A percentile compares a stretch with the other conserved stretches of the same genome.
phyloP scores from a whole-genome alignment of 306 rosid species.

The Quercus gilva region DNA sequence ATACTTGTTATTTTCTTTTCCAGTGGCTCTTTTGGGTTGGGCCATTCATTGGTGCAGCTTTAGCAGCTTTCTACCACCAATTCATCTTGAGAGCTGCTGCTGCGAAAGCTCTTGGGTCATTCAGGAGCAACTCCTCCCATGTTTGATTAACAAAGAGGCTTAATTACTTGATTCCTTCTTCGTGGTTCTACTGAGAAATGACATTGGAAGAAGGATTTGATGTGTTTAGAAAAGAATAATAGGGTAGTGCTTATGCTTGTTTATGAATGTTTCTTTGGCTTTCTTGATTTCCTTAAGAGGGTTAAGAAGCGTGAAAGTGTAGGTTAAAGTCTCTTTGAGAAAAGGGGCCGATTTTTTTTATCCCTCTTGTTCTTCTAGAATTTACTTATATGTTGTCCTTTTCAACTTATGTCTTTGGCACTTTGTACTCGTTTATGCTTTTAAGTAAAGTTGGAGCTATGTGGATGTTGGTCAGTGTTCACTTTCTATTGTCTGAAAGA shows the following conservation, averaged over 20 bases:
- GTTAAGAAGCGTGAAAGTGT: slow-evolving; percentile 24
- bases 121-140: slow-evolving; percentile 70
- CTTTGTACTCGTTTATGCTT: slow-evolving; percentile 19
- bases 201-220: slow-evolving; percentile 22
- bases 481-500: not conserved
- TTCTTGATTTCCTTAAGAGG: not conserved
- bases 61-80: slow-evolving; percentile 95
- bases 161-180: not conserved
- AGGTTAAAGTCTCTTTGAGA: slow-evolving; percentile 36
- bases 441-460: not conserved
- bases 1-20: slow-evolving; percentile 4
- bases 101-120: slow-evolving; percentile 82
- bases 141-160: slow-evolving; percentile 27
- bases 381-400: slow-evolving; percentile 33
- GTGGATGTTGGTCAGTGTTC: not conserved
- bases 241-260: slow-evolving; percentile 21
- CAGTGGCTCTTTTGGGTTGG: slow-evolving; percentile 99
- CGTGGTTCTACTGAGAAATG: slow-evolving; percentile 15
- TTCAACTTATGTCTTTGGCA: slow-evolving; percentile 20
- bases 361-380: slow-evolving; percentile 24
- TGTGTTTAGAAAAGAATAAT: slow-evolving; percentile 3
- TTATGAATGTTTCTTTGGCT: not conserved
- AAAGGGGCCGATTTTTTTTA: slow-evolving; percentile 23
- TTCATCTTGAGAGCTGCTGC: slow-evolving; percentile 91
- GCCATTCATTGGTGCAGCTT: slow-evolving; percentile 86